Percentiles rank a stretch among this genome's conserved stretches.
Evolutionary conservation across 2,329 filamentous ascomycete genomes (phyloP).

Genomic region (Penicillium sp.): DNA sequence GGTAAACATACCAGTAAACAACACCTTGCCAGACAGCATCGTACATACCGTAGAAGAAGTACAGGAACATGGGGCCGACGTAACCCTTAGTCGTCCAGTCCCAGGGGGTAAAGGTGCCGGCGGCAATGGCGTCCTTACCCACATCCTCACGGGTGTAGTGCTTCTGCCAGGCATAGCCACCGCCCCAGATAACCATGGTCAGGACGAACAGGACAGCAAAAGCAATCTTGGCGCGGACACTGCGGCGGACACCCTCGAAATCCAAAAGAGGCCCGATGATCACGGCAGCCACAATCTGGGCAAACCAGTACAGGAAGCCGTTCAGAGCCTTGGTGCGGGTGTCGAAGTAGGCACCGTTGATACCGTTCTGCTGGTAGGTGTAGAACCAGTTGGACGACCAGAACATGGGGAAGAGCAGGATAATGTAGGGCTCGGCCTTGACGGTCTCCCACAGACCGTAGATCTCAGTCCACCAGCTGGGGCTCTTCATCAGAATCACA

Average conservation of each 20-base stretch:
- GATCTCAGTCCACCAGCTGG: constrained; percentile 78
- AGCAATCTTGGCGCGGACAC: constrained; percentile 65
- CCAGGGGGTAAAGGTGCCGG: constrained; percentile 20
- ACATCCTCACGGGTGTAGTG: constrained; percentile 54
- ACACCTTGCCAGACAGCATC: constrained; percentile 87
- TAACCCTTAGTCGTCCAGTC: constrained; percentile 73
- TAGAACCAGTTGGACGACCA: constrained; percentile 78
- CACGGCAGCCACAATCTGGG: constrained; percentile 74
- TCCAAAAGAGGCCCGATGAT: constrained; percentile 75
- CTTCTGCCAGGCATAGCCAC: constrained; percentile 75
- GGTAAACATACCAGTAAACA: constrained; percentile 72
- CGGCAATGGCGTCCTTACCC: constrained; percentile 17
- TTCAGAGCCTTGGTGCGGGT: constrained; percentile 74
- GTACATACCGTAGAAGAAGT: constrained; percentile 85
- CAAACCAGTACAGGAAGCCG: constrained; percentile 72
- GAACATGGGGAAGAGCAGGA: constrained; percentile 80
- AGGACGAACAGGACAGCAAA: constrained; percentile 65
- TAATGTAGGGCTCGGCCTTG: constrained; percentile 68
- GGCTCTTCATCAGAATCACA: constrained; percentile 85
- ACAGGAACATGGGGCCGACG: constrained; percentile 79
- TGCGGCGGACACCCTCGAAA: constrained; percentile 59
- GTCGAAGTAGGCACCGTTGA: constrained; percentile 72
- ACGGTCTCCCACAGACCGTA: constrained; percentile 73
- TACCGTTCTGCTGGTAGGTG: constrained; percentile 73
- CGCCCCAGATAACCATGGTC: constrained; percentile 79